Conservation (phyloP, 2,329 filamentous ascomycete species). For the Colletotrichum euphorbiae region DNA sequence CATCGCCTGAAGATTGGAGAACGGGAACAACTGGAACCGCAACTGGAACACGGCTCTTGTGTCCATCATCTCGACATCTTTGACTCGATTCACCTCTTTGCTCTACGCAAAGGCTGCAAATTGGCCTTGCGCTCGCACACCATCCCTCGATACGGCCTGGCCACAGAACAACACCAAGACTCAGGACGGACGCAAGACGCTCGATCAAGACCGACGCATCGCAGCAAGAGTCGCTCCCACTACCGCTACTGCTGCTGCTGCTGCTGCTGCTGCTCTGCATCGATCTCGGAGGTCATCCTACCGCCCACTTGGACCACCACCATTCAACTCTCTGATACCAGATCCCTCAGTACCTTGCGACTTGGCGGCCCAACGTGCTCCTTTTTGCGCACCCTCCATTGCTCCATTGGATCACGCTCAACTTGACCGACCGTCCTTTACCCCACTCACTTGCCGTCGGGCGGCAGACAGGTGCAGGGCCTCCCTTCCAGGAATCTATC, state of each 20-base stretch:
- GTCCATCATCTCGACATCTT: neutral
- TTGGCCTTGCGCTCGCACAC: constrained; percentile 35
- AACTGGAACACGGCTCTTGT: constrained; percentile 29
- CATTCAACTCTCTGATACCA: constrained; percentile 22
- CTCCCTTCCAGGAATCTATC: constrained; percentile 8
- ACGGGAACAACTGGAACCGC: constrained; percentile 6
- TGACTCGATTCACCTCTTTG: constrained; percentile 2
- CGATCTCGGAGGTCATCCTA: neutral
- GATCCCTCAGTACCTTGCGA: constrained; percentile 31
- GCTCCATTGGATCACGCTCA: constrained; percentile 30
- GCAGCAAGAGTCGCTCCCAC: neutral
- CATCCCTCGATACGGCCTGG: constrained; percentile 22
- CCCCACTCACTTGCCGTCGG: constrained; percentile 32
- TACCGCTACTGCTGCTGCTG: neutral
- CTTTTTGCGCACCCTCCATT: constrained; percentile 13
- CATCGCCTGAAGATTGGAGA: constrained; percentile 24
- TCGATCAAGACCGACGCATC: constrained; percentile 14
- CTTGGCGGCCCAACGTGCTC: constrained; percentile 36
- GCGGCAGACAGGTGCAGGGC: constrained; percentile 32
- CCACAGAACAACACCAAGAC: neutral
- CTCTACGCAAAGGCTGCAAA: constrained; percentile 28
- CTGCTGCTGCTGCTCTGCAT: constrained; percentile 6
- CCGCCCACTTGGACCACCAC: constrained; percentile 29
- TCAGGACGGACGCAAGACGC: neutral
- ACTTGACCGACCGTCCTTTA: constrained; percentile 33